phyloP scores from a whole-genome alignment of 352 stramenopile species.

The Blastocystis sp. region DNA sequence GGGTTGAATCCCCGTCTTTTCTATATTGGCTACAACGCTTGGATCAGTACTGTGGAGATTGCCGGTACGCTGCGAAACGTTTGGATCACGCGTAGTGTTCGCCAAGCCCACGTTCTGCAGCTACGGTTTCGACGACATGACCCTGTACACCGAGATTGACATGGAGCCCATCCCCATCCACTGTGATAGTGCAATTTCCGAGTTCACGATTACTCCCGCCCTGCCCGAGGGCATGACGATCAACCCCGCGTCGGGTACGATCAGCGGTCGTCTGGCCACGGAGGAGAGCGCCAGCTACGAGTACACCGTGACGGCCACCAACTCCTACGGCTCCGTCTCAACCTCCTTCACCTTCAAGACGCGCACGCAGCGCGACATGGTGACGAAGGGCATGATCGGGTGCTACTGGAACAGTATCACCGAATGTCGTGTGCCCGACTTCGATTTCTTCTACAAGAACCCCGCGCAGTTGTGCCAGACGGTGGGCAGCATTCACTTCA shows the following conservation, averaged over 20 bases:
- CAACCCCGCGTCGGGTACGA: slow-evolving; percentile 30
- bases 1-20: slow-evolving; percentile 61
- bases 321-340: slow-evolving; percentile 2
- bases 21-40: slow-evolving; percentile 64
- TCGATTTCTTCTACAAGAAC: slow-evolving; percentile 67
- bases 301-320: slow-evolving; percentile 59
- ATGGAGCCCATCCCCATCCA: slow-evolving; percentile 67
- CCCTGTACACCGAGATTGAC: slow-evolving; percentile 55
- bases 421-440: slow-evolving; percentile 42
- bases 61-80: neutral
- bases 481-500: slow-evolving; percentile 43
- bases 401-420: slow-evolving; percentile 66
- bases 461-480: slow-evolving; percentile 60
- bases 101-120: slow-evolving; percentile 39
- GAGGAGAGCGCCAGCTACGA: slow-evolving; percentile 30
- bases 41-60: slow-evolving; percentile 57
- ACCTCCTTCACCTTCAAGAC: slow-evolving; percentile 59
- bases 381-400: slow-evolving; percentile 33
- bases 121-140: slow-evolving; percentile 67
- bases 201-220: slow-evolving; percentile 41
- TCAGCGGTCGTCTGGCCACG: slow-evolving; percentile 16
- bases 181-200: slow-evolving; percentile 38
- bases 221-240: slow-evolving; percentile 59
- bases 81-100: neutral
- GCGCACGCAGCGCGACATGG: slow-evolving; percentile 47